These are phyloP conservation scores for Colletotrichum ledebouriae DNA, from an alignment of 2,329 filamentous ascomycete species.

Conservation along the genomic window DNA sequence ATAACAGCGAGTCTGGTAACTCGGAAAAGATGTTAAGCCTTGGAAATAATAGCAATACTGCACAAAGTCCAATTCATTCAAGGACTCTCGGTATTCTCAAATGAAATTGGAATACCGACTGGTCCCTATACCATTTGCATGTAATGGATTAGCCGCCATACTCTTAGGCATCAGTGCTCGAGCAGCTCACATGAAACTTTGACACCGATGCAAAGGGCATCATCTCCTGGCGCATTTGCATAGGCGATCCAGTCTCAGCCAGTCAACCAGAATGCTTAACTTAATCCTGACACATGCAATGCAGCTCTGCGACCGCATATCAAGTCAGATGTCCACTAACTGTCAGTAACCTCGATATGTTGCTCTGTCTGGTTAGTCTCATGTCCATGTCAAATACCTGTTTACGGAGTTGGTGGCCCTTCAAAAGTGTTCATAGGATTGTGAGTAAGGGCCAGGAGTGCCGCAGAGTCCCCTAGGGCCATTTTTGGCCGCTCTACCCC, in stretches of 20 bases:
- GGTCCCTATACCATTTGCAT: too few species aligned
- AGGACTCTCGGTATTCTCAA: too few species aligned
- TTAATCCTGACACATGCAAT: slow-evolving; percentile 22
- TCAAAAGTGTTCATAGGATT: neutral
- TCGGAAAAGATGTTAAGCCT: too few species aligned
- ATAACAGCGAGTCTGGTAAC: too few species aligned
- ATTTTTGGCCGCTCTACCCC: slow-evolving; percentile 33
- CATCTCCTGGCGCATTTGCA: neutral
- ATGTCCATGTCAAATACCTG: too few species aligned
- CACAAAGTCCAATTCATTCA: too few species aligned
- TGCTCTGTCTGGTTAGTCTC: neutral
- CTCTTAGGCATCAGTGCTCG: neutral
- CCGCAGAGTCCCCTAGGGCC: slow-evolving; percentile 11
- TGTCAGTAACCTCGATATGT: too few species aligned
- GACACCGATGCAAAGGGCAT: neutral
- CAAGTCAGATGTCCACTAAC: neutral
- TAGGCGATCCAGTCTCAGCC: slow-evolving; percentile 1
- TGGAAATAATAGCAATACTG: too few species aligned
- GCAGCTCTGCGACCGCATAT: neutral
- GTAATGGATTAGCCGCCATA: too few species aligned
- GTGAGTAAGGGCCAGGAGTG: neutral
- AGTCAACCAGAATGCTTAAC: slow-evolving; percentile 11
- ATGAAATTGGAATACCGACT: too few species aligned
- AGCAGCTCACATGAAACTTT: slow-evolving; percentile 14
- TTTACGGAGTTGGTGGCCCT: neutral